Conservation (phyloP, 345 rosid species). For the Abelmoschus esculentus region DNA sequence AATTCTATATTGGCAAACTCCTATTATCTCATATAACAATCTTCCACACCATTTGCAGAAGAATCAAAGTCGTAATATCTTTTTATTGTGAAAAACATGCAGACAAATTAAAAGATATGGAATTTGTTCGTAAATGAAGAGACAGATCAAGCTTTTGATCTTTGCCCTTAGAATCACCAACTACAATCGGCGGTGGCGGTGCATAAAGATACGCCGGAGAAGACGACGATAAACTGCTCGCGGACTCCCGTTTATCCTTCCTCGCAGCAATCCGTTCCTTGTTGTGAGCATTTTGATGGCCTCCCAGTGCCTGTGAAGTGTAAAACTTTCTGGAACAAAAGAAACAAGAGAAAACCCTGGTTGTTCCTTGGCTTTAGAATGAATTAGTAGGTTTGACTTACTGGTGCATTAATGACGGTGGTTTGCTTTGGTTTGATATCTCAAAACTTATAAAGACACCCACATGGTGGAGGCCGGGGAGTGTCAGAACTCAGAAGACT, state of each 20-base stretch:
- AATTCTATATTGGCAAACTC: no score
- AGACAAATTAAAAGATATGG: background rate
- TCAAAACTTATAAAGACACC: background rate
- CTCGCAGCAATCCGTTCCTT: constrained; percentile 70
- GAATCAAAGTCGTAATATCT: background rate
- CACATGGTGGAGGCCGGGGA: background rate
- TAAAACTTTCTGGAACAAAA: constrained; percentile 80
- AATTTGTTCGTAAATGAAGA: constrained; percentile 53
- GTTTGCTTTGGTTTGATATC: background rate
- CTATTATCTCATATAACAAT: background rate
- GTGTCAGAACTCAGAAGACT: background rate
- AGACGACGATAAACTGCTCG: constrained; percentile 20
- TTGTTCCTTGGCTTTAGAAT: constrained; percentile 17
- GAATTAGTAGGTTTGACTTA: no score
- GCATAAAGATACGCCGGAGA: constrained; percentile 30
- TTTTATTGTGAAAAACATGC: background rate
- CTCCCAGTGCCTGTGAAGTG: constrained; percentile 96
- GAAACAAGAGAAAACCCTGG: constrained; percentile 59
- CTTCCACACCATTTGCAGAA: background rate
- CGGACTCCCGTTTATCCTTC: constrained; percentile 48
- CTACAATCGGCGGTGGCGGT: constrained; percentile 14
- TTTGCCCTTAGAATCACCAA: constrained; percentile 16
- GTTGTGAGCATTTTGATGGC: constrained; percentile 96
- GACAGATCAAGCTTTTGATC: constrained; percentile 67
- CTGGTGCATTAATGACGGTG: no score